Percentiles rank a stretch among this genome's conserved stretches.
Evolutionary conservation across 768 basidiomycete genomes (phyloP).

Genomic region (Mrakia hoshinonis): DNA sequence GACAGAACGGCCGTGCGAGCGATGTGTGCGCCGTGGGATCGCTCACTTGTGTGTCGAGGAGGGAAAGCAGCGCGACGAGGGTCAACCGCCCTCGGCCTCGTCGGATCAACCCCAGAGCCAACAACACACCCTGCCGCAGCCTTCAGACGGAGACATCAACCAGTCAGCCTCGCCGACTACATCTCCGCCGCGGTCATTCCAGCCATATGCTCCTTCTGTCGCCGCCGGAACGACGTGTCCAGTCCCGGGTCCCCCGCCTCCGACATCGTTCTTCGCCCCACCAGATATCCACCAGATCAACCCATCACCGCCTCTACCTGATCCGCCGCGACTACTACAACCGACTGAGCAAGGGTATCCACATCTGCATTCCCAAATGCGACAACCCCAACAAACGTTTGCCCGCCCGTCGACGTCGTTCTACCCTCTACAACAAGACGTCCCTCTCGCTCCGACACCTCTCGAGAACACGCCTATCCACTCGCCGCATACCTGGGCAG

Average conservation of each 20-base stretch:
- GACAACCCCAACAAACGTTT: not conserved
- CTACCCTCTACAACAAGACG: not conserved
- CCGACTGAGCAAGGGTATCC: not conserved
- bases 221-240: not conserved
- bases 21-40: slow-evolving; percentile 13
- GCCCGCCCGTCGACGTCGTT: not conserved
- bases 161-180: not conserved
- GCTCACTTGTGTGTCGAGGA: slow-evolving; percentile 2
- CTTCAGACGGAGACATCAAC: not conserved
- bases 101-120: not conserved
- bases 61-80: not conserved
- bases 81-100: not conserved
- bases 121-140: not conserved
- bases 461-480: slow-evolving; percentile 16
- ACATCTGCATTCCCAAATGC: not conserved
- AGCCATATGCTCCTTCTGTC: not conserved
- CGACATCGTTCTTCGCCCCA: not conserved
- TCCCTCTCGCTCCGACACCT: slow-evolving; percentile 13
- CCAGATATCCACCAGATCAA: not conserved
- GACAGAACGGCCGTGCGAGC: slow-evolving; percentile 13
- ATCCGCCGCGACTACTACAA: too few species aligned
- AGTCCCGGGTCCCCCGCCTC: not conserved
- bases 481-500: not conserved
- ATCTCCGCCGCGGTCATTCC: not conserved
- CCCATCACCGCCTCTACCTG: not conserved